phyloP scores from a whole-genome alignment of 1,284 basidiomycete genomes.

The Microbotryum scabiosae region DNA sequence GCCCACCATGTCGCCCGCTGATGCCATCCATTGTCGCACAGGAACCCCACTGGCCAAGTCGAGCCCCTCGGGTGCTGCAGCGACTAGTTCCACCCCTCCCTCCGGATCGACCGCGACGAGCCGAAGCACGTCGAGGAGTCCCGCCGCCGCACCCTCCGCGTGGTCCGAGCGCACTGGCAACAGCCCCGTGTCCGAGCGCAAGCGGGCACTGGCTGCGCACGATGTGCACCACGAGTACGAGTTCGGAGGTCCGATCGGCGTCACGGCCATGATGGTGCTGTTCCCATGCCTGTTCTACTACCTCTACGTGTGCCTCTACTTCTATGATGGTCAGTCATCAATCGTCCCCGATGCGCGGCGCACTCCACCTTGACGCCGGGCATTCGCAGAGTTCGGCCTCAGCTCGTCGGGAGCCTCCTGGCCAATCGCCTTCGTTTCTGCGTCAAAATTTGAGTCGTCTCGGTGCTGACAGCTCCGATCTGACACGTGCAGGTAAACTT shows the following conservation, averaged over 20 bases:
- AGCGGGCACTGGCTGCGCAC: not conserved
- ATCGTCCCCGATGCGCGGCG: not conserved
- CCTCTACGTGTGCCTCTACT: constrained; percentile 95
- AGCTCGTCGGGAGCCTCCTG: no score
- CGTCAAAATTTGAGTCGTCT: not conserved
- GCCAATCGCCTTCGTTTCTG: not conserved
- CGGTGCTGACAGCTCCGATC: not conserved
- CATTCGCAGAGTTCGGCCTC: not conserved
- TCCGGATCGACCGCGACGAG: no score
- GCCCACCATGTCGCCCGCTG: no score
- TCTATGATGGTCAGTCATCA: constrained; percentile 76
- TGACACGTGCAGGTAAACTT: constrained; percentile 11
- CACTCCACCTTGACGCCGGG: constrained; percentile 1
- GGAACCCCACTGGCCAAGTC: no score
- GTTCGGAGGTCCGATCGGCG: constrained; percentile 90
- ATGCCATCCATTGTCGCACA: no score
- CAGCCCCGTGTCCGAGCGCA: no score
- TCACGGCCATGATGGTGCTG: constrained; percentile 83
- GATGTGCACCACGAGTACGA: constrained; percentile 52
- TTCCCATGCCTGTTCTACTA: constrained; percentile 96
- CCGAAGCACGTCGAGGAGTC: no score
- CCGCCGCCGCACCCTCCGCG: no score
- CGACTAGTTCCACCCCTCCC: no score
- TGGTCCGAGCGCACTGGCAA: no score
- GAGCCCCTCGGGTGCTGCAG: no score